These are phyloP conservation scores for Colletotrichum chrysophilum DNA, from an alignment of 2,329 filamentous ascomycete species.

Conservation along the genomic window DNA sequence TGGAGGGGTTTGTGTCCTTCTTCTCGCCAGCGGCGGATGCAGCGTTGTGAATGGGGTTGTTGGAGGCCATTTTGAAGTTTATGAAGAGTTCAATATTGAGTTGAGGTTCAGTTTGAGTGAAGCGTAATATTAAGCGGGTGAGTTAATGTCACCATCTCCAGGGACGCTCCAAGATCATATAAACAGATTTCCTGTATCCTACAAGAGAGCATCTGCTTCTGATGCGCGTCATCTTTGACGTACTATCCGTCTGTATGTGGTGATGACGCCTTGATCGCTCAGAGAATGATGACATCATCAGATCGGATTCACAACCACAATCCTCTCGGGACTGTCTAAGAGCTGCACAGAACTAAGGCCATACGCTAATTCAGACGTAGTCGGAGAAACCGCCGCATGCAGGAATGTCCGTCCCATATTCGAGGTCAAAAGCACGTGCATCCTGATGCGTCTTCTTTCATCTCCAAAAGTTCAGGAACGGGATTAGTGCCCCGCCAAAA, in stretches of 20 bases:
- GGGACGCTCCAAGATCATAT: background rate
- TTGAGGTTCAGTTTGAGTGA: too few species aligned
- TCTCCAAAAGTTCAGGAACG: background rate
- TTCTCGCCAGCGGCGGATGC: background rate
- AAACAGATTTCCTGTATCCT: background rate
- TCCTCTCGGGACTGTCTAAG: background rate
- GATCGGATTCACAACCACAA: background rate
- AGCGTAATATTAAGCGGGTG: too few species aligned
- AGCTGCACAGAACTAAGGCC: background rate
- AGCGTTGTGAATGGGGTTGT: background rate
- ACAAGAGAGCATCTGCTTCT: background rate
- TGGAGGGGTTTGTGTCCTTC: slow-evolving; percentile 8
- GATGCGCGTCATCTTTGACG: slow-evolving; percentile 9
- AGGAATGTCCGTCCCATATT: background rate
- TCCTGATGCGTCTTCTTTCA: background rate
- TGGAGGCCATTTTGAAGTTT: slow-evolving; percentile 1
- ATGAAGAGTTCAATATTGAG: background rate
- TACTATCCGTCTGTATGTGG: background rate
- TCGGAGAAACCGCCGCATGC: background rate
- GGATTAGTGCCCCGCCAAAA: background rate
- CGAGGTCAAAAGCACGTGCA: background rate
- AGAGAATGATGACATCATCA: slow-evolving; percentile 7
- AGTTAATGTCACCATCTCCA: too few species aligned
- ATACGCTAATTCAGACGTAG: background rate
- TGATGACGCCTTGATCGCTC: slow-evolving; percentile 2